phyloP scores from a whole-genome alignment of 441 rosid species.

The Cnidoscolus chayamansa region DNA sequence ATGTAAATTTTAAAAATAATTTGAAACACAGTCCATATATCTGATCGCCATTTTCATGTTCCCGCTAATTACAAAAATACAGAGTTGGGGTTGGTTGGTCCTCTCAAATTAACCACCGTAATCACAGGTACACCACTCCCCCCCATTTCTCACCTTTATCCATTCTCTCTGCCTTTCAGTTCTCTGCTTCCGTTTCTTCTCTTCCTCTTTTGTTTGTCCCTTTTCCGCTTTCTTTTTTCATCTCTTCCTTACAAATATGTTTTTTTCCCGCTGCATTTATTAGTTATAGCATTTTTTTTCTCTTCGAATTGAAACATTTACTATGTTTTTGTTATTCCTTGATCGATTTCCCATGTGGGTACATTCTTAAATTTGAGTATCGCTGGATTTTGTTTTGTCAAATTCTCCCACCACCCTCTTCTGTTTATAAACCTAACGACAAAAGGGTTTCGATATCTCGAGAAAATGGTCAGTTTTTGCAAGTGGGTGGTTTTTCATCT shows the following conservation, averaged over 20 bases:
- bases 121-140: constrained; percentile 38
- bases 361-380: not conserved
- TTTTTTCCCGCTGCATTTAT: not conserved
- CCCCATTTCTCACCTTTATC: constrained; percentile 15
- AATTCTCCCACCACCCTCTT: not conserved
- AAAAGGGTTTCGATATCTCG: not conserved
- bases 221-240: not conserved
- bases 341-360: constrained; percentile 14
- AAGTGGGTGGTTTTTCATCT: not conserved
- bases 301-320: not conserved
- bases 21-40: not conserved
- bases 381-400: not conserved
- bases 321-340: not conserved
- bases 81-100: constrained; percentile 32
- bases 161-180: not conserved
- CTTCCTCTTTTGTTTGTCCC: not conserved
- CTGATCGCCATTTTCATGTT: not conserved
- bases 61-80: constrained; percentile 2
- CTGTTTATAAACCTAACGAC: too few species aligned
- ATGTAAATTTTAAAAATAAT: too few species aligned
- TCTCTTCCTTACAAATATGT: not conserved
- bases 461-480: constrained; percentile 6
- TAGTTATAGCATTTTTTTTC: not conserved
- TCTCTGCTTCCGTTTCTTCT: constrained; percentile 1
- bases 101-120: constrained; percentile 42